These are phyloP conservation scores for Annulohypoxylon stygium DNA, from an alignment of 495 filamentous ascomycete species.

Conservation along the genomic window DNA sequence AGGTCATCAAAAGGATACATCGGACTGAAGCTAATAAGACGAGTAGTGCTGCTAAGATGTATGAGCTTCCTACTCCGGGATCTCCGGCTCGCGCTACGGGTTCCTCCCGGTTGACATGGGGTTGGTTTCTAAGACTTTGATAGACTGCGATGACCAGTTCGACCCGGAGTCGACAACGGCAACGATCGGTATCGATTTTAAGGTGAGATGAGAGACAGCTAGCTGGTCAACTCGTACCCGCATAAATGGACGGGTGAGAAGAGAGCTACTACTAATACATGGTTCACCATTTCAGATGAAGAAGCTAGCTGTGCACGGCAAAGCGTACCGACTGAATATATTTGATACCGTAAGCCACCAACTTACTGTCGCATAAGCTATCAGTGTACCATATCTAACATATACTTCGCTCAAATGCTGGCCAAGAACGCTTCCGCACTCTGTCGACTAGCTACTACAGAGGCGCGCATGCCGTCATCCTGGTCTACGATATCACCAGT, in stretches of 20 bases:
- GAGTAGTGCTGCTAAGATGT: slow-evolving; percentile 54
- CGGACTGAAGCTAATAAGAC: slow-evolving; percentile 27
- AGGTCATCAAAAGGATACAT: background rate
- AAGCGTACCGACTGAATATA: slow-evolving; percentile 67
- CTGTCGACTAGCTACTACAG: slow-evolving; percentile 73
- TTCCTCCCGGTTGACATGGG: background rate
- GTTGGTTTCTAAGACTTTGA: slow-evolving; percentile 13
- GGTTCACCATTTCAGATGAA: slow-evolving; percentile 52
- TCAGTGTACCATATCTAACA: slow-evolving; percentile 12
- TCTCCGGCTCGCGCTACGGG: background rate
- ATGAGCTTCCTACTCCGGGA: slow-evolving; percentile 46
- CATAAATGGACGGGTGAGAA: background rate
- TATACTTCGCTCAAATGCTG: slow-evolving; percentile 50
- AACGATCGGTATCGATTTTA: slow-evolving; percentile 73
- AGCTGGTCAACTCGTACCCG: background rate
- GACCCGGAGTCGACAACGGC: slow-evolving; percentile 69
- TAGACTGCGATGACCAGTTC: slow-evolving; percentile 71
- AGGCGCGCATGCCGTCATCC: slow-evolving; percentile 69
- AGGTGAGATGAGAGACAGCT: slow-evolving; percentile 53
- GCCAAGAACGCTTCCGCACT: slow-evolving; percentile 71
- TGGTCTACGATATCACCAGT: slow-evolving; percentile 71
- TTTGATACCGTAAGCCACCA: slow-evolving; percentile 67
- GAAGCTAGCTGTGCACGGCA: slow-evolving; percentile 64
- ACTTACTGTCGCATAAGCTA: background rate
- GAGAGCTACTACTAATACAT: slow-evolving; percentile 9